These are phyloP conservation scores for Paecilomyces variotii DNA, from an alignment of 2,329 filamentous ascomycete species.

Conservation along the genomic window DNA sequence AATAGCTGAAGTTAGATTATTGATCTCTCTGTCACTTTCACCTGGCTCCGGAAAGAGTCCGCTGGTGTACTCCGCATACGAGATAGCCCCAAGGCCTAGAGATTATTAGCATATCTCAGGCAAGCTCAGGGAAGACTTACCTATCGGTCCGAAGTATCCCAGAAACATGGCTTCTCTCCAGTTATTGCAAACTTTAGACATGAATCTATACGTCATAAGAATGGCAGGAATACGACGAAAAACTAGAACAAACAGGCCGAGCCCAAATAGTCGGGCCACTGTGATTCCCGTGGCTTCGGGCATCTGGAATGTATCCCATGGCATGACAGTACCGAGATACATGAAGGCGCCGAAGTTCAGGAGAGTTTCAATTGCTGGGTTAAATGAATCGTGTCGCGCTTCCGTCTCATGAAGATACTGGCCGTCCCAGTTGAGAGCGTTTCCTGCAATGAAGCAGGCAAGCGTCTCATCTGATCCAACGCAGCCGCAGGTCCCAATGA, in stretches of 20 bases:
- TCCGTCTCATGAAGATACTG: conserved; percentile 50
- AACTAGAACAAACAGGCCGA: conserved; percentile 46
- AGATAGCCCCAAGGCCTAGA: conserved; percentile 36
- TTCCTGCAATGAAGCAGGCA: conserved; percentile 54
- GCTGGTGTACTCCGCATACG: conserved; percentile 40
- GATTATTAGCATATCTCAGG: background rate
- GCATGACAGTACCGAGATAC: conserved; percentile 50
- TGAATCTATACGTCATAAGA: conserved; percentile 46
- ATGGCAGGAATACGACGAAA: conserved; percentile 53
- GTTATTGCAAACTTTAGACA: conserved; percentile 44
- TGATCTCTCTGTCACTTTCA: conserved; percentile 33
- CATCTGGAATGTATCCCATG: conserved; percentile 48
- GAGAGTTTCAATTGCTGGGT: conserved; percentile 49
- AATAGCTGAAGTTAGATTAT: conserved; percentile 33
- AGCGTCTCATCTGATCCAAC: conserved; percentile 54
- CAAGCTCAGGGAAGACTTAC: conserved; percentile 9
- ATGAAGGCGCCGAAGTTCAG: conserved; percentile 56
- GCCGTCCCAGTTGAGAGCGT: conserved; percentile 55
- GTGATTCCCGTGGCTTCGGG: conserved; percentile 49
- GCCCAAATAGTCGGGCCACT: conserved; percentile 40
- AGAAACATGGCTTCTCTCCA: conserved; percentile 55
- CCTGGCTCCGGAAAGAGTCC: conserved; percentile 36
- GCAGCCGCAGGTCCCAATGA: conserved; percentile 50
- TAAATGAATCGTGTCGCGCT: conserved; percentile 53
- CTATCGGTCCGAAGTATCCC: conserved; percentile 47